These are phyloP conservation scores for Mucor plumbeus DNA, from an alignment of 371 early-diverging fungal species.

Conservation along the genomic window DNA sequence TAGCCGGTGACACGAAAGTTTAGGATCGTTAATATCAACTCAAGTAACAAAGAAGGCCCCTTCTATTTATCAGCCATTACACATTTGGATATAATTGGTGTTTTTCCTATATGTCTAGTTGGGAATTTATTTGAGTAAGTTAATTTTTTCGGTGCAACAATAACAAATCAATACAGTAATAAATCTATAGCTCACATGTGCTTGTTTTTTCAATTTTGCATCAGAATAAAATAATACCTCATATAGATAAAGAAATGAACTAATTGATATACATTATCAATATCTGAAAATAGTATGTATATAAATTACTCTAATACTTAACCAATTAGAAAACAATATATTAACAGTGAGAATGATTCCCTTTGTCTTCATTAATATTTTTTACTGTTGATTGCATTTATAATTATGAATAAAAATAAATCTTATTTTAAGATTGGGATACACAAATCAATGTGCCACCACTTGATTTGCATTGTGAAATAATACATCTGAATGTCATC, in stretches of 20 bases:
- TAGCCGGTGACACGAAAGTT: neutral
- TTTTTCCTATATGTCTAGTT: constrained; percentile 1
- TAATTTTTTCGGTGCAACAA: constrained; percentile 8
- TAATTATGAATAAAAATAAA: neutral
- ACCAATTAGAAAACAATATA: too few species aligned
- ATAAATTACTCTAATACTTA: too few species aligned
- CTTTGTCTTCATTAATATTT: neutral
- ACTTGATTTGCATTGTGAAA: constrained; percentile 16
- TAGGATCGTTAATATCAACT: neutral
- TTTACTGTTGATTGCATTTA: neutral
- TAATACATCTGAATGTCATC: constrained; percentile 13
- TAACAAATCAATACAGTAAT: constrained; percentile 8
- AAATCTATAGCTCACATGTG: neutral
- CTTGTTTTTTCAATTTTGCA: neutral
- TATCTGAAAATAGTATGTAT: neutral
- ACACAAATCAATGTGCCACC: constrained; percentile 28
- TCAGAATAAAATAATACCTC: neutral
- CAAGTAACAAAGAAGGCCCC: too few species aligned
- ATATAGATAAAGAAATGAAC: neutral
- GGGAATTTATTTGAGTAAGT: neutral
- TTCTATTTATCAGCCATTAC: neutral
- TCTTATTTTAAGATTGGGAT: constrained; percentile 1
- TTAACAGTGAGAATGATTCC: neutral
- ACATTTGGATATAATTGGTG: neutral
- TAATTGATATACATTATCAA: neutral